phyloP scores from a whole-genome alignment of 2,329 filamentous ascomycete species.

The Microcera coccophila region DNA sequence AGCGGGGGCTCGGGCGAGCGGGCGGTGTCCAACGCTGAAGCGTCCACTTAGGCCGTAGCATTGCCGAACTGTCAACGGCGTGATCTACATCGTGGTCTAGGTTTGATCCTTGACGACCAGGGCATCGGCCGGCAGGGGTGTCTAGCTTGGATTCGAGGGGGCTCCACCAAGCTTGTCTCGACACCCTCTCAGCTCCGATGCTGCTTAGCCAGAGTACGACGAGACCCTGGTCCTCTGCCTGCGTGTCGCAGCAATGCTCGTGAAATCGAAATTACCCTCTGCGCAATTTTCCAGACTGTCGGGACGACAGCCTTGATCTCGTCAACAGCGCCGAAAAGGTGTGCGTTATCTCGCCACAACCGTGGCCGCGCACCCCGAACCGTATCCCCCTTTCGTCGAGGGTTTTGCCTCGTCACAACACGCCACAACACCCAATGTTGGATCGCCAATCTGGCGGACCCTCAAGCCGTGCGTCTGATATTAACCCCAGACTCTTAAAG shows the following conservation, averaged over 20 bases:
- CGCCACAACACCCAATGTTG: slow-evolving; percentile 9
- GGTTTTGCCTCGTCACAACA: slow-evolving; percentile 15
- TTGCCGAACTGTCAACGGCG: slow-evolving; percentile 29
- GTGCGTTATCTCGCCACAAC: slow-evolving; percentile 14
- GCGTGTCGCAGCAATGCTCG: slow-evolving; percentile 16
- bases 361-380: slow-evolving; percentile 11
- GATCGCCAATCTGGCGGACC: slow-evolving; percentile 23
- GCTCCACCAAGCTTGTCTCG: slow-evolving; percentile 23
- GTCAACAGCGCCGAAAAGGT: slow-evolving; percentile 23
- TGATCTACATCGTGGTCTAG: slow-evolving; percentile 29
- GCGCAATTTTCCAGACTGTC: slow-evolving; percentile 37
- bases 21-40: slow-evolving; percentile 10
- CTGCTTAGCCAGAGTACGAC: slow-evolving; percentile 6
- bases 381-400: slow-evolving; percentile 6
- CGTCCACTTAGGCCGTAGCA: slow-evolving; percentile 13
- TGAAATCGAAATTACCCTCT: slow-evolving; percentile 27
- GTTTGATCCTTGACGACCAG: slow-evolving; percentile 24
- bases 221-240: slow-evolving; percentile 18
- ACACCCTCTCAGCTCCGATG: slow-evolving; percentile 17
- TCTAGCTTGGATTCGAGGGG: slow-evolving; percentile 23
- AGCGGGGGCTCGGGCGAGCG: slow-evolving; percentile 10
- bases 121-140: slow-evolving; percentile 18
- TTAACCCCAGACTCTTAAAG: slow-evolving; percentile 12
- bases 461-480: slow-evolving; percentile 19
- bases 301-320: slow-evolving; percentile 27